Percentiles rank a stretch among this genome's conserved stretches.
Evolutionary conservation across 768 basidiomycete genomes (phyloP).

Genomic region (Ramaria sp.): DNA sequence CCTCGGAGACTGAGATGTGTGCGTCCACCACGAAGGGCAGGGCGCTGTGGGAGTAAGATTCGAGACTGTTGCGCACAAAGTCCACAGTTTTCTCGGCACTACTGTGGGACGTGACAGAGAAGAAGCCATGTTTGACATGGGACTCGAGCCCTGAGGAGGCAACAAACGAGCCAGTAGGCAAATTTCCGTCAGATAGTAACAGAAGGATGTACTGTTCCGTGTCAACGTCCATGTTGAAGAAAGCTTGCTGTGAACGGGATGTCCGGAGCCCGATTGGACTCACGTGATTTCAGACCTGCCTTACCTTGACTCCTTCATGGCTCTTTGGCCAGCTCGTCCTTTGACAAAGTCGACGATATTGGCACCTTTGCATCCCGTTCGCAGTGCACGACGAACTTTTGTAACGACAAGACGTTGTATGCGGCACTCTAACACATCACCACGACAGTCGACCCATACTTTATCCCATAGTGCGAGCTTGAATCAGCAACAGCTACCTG

Average conservation of each 20-base stretch:
- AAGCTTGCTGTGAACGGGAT: background rate
- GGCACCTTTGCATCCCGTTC: background rate
- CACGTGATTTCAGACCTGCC: background rate
- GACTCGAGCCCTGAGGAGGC: conserved; percentile 92
- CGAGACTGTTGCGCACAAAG: conserved; percentile 63
- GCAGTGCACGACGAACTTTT: background rate
- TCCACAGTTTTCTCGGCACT: conserved; percentile 26
- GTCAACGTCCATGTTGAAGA: conserved; percentile 20
- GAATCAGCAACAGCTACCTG: background rate
- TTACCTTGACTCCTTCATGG: background rate
- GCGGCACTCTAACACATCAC: background rate
- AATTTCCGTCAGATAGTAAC: conserved; percentile 81
- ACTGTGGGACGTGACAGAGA: conserved; percentile 20
- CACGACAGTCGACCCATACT: background rate
- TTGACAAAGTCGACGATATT: background rate
- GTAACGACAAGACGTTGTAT: background rate
- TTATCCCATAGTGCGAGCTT: background rate
- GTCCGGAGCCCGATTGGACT: no score
- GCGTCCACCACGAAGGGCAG: conserved; percentile 73
- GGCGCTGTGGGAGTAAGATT: conserved; percentile 68
- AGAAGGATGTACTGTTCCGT: conserved; percentile 63
- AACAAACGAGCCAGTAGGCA: conserved; percentile 95
- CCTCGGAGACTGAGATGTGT: conserved; percentile 30
- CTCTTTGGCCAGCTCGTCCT: background rate
- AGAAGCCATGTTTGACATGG: conserved; percentile 76